Conservation (phyloP, 2,329 filamentous ascomycete genomes). For the Verticillium isaacii region DNA sequence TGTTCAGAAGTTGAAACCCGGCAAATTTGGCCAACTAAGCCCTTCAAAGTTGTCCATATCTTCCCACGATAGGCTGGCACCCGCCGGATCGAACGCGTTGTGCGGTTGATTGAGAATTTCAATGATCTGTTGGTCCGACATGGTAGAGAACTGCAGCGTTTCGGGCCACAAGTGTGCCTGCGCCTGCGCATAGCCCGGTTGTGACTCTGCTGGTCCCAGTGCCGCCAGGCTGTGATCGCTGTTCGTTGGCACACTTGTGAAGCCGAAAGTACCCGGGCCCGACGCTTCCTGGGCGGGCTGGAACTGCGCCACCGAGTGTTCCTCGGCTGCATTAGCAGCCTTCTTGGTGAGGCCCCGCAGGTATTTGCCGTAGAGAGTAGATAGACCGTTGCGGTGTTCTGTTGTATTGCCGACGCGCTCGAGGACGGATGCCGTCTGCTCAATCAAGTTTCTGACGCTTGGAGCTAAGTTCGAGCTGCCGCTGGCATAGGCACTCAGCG, state of each 20-base stretch:
- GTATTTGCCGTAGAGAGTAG: constrained; percentile 43
- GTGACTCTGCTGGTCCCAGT: constrained; percentile 15
- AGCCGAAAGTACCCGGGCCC: constrained; percentile 10
- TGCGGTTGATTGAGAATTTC: constrained; percentile 61
- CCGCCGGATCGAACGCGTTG: constrained; percentile 50
- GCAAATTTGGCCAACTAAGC: constrained; percentile 42
- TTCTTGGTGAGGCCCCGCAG: constrained; percentile 37
- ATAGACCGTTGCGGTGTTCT: constrained; percentile 62
- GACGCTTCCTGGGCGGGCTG: constrained; percentile 1
- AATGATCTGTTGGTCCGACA: constrained; percentile 66
- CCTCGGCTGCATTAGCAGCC: constrained; percentile 20
- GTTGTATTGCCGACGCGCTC: constrained; percentile 65
- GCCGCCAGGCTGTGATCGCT: background rate
- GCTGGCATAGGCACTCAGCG: constrained; percentile 54
- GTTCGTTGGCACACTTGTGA: background rate
- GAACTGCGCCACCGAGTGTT: constrained; percentile 2
- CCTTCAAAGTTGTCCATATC: constrained; percentile 55
- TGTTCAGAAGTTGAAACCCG: constrained; percentile 31
- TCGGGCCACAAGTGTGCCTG: constrained; percentile 35
- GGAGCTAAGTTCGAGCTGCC: constrained; percentile 55
- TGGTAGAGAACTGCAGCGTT: constrained; percentile 59
- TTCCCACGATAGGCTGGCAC: constrained; percentile 53
- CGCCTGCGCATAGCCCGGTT: constrained; percentile 21
- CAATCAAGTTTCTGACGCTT: constrained; percentile 59
- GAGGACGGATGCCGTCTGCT: constrained; percentile 64